phyloP scores from a whole-genome alignment of 2,329 filamentous ascomycete genomes.

The Ceratocystis papillata region DNA sequence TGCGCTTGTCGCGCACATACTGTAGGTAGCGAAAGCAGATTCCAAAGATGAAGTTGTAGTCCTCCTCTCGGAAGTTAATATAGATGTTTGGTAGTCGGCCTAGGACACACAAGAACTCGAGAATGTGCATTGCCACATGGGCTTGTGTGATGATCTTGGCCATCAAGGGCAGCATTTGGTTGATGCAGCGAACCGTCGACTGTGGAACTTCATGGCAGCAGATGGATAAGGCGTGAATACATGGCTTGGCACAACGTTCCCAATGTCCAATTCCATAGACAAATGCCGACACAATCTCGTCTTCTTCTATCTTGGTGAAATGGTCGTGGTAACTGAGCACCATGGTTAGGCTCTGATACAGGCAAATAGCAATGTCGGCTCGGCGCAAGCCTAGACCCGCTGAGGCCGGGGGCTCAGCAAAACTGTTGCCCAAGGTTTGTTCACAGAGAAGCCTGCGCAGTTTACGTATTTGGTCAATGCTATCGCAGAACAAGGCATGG shows the following conservation, averaged over 20 bases:
- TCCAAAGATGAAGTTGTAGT: slow-evolving; percentile 87
- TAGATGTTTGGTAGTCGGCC: slow-evolving; percentile 76
- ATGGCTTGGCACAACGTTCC: slow-evolving; percentile 80
- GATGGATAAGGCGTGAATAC: slow-evolving; percentile 87
- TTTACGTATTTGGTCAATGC: slow-evolving; percentile 62
- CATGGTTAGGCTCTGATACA: slow-evolving; percentile 78
- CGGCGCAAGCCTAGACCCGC: slow-evolving; percentile 65
- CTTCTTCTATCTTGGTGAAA: slow-evolving; percentile 74
- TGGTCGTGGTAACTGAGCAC: slow-evolving; percentile 82
- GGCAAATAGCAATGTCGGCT: slow-evolving; percentile 76
- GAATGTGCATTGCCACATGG: slow-evolving; percentile 81
- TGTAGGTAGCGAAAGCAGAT: slow-evolving; percentile 92
- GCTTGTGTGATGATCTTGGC: slow-evolving; percentile 91
- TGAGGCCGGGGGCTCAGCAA: slow-evolving; percentile 63
- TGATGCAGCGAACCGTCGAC: slow-evolving; percentile 74
- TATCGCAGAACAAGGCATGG: slow-evolving; percentile 67
- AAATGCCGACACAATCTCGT: slow-evolving; percentile 80
- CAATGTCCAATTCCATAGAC: slow-evolving; percentile 72
- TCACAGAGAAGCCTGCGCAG: slow-evolving; percentile 70
- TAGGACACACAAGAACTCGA: slow-evolving; percentile 87
- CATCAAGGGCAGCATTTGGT: slow-evolving; percentile 84
- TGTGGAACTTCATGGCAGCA: slow-evolving; percentile 90
- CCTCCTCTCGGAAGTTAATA: slow-evolving; percentile 79
- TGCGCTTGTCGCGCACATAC: slow-evolving; percentile 62
- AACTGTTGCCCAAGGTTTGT: slow-evolving; percentile 64